Evolutionary conservation across 2,329 filamentous ascomycete species (phyloP), one percentile per base, ranked within the genome.

Genomic region (Pyrenophora teres): DNA sequence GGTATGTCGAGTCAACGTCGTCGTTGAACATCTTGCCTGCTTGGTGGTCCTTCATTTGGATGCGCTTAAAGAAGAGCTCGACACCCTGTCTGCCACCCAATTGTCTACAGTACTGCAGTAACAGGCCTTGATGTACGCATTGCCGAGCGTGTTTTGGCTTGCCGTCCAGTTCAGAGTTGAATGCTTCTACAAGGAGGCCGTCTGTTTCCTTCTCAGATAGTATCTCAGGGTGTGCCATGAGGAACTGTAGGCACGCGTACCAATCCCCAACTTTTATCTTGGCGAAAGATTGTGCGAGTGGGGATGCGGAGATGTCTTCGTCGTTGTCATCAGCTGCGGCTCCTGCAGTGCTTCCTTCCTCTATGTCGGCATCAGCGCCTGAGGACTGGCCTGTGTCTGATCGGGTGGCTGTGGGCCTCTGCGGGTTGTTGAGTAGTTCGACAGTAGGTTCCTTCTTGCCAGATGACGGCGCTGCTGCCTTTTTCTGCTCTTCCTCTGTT

Each of bases 101-200:
- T 36, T 91, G 88, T 8, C 93, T 86, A 77, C 94, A 99, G 78
- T 99, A 99, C 74, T 99, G 94, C 35, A 99, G 78, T 10, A 99
- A 81, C 13, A 97, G 81, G 3, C 89, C 93, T 72, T 97, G 92
- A 75, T 99, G 94, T 18, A 99, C 92, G 74, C 87, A 97, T 72
- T 93, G 90, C 40, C 87, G 84, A 3, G 90, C 86, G 61, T 88
- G 84, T n/a, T 90, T 87, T 48, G 88, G 84, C 60, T 89, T 85
- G 49, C 85, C 84, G 58, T 90, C 87, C 52, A 95, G 83, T 59
- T 93, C 89, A 0, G 87, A 86, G 71, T 96, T 92, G 76, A 99
- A 97, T 0, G 92, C 94, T 75, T 96, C 85, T 43, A 96, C 87
- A 12, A 99, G 81, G 8, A 99, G 81, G 13, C 91, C 93, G 69